Conservation (phyloP, 2,329 filamentous ascomycete species). For the Xylaria arbuscula region DNA sequence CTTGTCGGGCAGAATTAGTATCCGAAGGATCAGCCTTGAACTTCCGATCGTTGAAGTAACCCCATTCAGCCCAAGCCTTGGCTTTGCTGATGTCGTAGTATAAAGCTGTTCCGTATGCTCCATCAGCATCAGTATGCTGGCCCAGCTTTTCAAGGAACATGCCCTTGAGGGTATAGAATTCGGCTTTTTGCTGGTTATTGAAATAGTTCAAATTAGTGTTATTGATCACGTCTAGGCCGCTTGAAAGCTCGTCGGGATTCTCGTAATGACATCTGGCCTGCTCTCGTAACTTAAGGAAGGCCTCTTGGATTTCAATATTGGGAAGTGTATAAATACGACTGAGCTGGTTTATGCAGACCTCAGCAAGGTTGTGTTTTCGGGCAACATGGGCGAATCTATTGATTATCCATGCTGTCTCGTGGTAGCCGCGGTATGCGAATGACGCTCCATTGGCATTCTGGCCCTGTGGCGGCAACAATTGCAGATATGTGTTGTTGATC, state of each 20-base stretch:
- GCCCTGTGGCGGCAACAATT: constrained; percentile 81
- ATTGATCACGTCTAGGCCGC: constrained; percentile 96
- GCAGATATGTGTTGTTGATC: constrained; percentile 94
- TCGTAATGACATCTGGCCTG: constrained; percentile 99
- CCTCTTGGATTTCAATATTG: constrained; percentile 99
- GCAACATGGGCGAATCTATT: constrained; percentile 98
- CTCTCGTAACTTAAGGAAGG: constrained; percentile 97
- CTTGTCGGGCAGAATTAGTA: constrained; percentile 86
- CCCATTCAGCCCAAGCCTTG: constrained; percentile 99
- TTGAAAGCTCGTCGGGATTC: constrained; percentile 90
- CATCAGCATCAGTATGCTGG: constrained; percentile 90
- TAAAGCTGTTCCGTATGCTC: constrained; percentile 92
- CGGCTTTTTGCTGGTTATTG: constrained; percentile 92
- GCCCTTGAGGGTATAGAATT: constrained; percentile 98
- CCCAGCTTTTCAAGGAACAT: constrained; percentile 98
- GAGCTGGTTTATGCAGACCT: constrained; percentile 96
- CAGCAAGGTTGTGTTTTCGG: constrained; percentile 93
- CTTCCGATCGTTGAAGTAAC: constrained; percentile 94
- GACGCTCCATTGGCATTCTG: constrained; percentile 89
- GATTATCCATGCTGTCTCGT: constrained; percentile 99
- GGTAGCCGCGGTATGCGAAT: constrained; percentile 95
- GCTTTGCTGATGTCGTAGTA: constrained; percentile 96
- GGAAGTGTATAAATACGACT: constrained; percentile 98
- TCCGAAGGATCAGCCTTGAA: constrained; percentile 92
- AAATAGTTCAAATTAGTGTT: constrained; percentile 99